Base-by-base conservation (phyloP, 2,329 filamentous ascomycete genomes). In the Hortaea werneckii region DNA sequence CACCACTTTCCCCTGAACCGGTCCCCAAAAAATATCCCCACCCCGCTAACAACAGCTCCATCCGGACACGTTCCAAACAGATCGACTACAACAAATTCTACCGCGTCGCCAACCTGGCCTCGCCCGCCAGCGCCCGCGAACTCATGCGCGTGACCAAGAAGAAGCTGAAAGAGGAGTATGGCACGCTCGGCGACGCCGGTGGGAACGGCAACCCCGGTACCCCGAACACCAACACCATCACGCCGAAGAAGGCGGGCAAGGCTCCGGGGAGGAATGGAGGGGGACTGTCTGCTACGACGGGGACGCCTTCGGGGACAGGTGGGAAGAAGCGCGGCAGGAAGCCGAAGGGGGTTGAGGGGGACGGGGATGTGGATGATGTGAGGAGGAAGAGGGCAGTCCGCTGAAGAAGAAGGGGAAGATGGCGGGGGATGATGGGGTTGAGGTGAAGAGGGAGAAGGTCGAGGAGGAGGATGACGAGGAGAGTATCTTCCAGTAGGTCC, bases 121-220 rank as follows among this genome's bases (percentile, higher is more conserved):
- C 53, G 35, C 45, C 54, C 39, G 40, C 45, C 41, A 59, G 54
- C 29, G 61, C 60, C 35, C 53, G 57, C 46, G 61, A 64, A 48
- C 52, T 60, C 45, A 52, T 64, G 53, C 60, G 61, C 47, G 54
- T 60, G 6, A 60, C 59, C 39, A 64, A 63, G 50, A 62, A 62
- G 43, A 64, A 62, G 42, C 50, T 62, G 29, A 57, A 55, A 30
- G 49, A 48, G 28, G 58, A 59, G 46, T 59, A 55, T 27, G 58
- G 12, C 43, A 6, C 35, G 12, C 34, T 12, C 5, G 13, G 41
- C 39, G 29, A 28, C 20, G 20, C 20, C 20, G 20, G 20, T 40
- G 38, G 29, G 27, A 45, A 41, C 41, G 37, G 42, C 20, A 41
- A 42, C 30, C 20, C 20, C 20, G 42, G 13, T 27, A 28, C 20